A percentile compares a stretch with the other conserved stretches of the same genome.
These are phyloP conservation scores for Yamadazyma diospyri DNA, from an alignment of 1,139 yeast genomes.

Conservation along the genomic window DNA sequence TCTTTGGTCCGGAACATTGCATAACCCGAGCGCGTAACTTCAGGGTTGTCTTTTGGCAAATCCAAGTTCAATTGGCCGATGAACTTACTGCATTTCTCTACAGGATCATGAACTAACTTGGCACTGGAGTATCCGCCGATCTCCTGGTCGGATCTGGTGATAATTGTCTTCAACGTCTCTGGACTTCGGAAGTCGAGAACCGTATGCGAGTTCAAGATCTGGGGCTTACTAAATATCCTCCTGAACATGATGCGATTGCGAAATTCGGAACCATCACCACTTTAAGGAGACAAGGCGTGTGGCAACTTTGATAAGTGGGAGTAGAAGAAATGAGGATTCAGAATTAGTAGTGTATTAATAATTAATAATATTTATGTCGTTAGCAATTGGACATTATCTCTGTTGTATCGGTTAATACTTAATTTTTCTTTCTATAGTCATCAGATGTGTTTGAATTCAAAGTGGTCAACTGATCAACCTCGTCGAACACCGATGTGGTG, in stretches of 20 bases:
- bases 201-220: slow-evolving; percentile 26
- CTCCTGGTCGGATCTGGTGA: slow-evolving; percentile 69
- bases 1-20: slow-evolving; percentile 84
- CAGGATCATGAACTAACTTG: slow-evolving; percentile 41
- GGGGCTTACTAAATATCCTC: slow-evolving; percentile 4
- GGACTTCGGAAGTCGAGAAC: slow-evolving; percentile 55
- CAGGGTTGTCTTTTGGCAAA: slow-evolving; percentile 68
- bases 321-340: no score
- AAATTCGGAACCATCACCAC: not conserved
- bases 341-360: no score
- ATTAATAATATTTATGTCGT: no score
- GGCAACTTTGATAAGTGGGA: no score
- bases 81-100: slow-evolving; percentile 51
- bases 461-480: slow-evolving; percentile 18
- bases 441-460: slow-evolving; percentile 15
- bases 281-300: no score
- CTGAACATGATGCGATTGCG: slow-evolving; percentile 3
- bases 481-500: slow-evolving; percentile 41
- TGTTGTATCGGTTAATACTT: no score
- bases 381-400: no score
- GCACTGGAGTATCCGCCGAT: slow-evolving; percentile 78
- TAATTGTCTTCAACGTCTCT: slow-evolving; percentile 41
- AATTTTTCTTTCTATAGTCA: slow-evolving; percentile 11
- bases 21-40: slow-evolving; percentile 71
- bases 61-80: slow-evolving; percentile 72